A percentile compares a stretch with the other conserved stretches of the same genome.
Evolutionary conservation across 2,329 filamentous ascomycete species (phyloP).

Genomic region (Hymenoscyphus albidus): DNA sequence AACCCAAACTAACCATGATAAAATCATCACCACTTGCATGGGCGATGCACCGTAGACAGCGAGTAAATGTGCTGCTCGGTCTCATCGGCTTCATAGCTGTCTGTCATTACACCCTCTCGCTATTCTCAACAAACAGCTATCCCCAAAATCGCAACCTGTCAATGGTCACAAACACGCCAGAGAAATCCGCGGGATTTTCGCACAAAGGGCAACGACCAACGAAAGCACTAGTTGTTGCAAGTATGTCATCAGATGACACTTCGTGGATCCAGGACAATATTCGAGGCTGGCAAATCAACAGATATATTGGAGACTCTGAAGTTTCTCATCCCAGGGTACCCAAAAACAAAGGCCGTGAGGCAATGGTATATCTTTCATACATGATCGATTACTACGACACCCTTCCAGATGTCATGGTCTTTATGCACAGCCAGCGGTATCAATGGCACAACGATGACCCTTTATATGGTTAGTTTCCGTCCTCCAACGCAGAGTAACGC

Average conservation of each 20-base stretch:
- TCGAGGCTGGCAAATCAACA: conserved; percentile 29
- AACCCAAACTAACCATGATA: neutral
- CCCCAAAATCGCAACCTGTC: neutral
- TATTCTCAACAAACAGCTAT: neutral
- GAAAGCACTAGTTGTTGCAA: conserved; percentile 34
- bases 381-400: conserved; percentile 58
- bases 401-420: conserved; percentile 35
- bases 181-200: neutral
- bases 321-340: conserved; percentile 43
- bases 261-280: conserved; percentile 43
- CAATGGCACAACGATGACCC: conserved; percentile 27
- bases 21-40: neutral
- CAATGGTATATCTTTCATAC: conserved; percentile 43
- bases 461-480: conserved; percentile 14
- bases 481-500: neutral
- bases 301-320: conserved; percentile 24
- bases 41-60: neutral
- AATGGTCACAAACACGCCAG: neutral
- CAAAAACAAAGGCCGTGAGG: conserved; percentile 40
- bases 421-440: conserved; percentile 45
- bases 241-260: conserved; percentile 33
- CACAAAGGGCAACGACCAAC: neutral
- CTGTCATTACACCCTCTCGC: neutral
- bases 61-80: neutral
- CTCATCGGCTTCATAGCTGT: neutral